A percentile compares a stretch with the other conserved stretches of the same genome.
These are phyloP conservation scores for Wakefieldia striispora DNA, from an alignment of 768 basidiomycete species.

Conservation along the genomic window DNA sequence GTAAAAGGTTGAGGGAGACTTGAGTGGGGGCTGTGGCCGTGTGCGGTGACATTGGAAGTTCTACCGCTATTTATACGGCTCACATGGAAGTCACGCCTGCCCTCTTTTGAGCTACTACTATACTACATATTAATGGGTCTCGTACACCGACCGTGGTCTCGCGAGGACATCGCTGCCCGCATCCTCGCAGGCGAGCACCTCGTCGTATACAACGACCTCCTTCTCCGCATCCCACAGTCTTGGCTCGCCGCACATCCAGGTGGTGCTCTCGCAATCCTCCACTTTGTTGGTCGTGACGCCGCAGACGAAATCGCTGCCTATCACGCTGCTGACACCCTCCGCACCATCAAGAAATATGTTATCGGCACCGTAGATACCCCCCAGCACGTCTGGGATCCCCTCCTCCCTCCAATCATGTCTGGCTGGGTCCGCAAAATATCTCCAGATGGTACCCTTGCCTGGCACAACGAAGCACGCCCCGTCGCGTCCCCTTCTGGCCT, in stretches of 20 bases:
- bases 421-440: slow-evolving; percentile 73
- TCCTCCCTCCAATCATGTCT: slow-evolving; percentile 81
- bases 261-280: slow-evolving; percentile 82
- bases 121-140: slow-evolving; percentile 31
- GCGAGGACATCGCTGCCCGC: slow-evolving; percentile 60
- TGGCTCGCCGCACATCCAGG: slow-evolving; percentile 94
- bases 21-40: neutral
- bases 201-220: slow-evolving; percentile 65
- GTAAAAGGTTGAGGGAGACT: slow-evolving; percentile 1
- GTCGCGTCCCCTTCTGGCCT: slow-evolving; percentile 33
- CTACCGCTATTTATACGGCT: slow-evolving; percentile 26
- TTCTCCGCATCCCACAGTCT: slow-evolving; percentile 60
- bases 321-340: slow-evolving; percentile 51
- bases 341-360: slow-evolving; percentile 46
- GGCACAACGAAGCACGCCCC: slow-evolving; percentile 63
- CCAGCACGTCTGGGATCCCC: slow-evolving; percentile 61
- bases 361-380: slow-evolving; percentile 64
- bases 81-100: neutral
- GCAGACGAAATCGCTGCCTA: slow-evolving; percentile 93
- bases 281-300: slow-evolving; percentile 94
- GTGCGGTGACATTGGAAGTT: neutral
- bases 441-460: slow-evolving; percentile 42
- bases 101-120: neutral
- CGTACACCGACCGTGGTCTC: slow-evolving; percentile 36
- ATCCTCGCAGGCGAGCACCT: slow-evolving; percentile 76